These are phyloP conservation scores for Taiwanofungus camphoratus DNA, from an alignment of 1,284 basidiomycete species.

Conservation along the genomic window DNA sequence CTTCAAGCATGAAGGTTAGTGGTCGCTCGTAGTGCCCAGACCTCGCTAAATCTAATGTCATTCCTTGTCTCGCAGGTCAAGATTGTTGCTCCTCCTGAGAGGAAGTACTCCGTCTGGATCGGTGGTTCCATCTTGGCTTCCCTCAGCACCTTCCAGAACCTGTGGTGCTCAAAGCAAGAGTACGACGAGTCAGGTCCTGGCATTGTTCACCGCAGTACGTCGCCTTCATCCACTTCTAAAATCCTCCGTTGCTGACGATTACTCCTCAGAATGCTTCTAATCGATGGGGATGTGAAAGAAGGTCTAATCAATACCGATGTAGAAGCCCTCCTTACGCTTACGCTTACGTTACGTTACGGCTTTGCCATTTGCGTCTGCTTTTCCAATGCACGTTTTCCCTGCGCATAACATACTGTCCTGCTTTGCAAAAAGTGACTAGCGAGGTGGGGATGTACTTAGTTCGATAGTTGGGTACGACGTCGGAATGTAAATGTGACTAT, in stretches of 20 bases:
- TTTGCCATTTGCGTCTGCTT: constrained; percentile 17
- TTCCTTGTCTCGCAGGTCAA: constrained; percentile 60
- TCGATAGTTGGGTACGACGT: background rate
- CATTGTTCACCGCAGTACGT: constrained; percentile 74
- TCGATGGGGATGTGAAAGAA: constrained; percentile 22
- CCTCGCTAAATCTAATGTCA: constrained; percentile 8
- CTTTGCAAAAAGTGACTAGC: no score
- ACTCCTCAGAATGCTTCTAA: constrained; percentile 21
- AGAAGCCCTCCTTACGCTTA: constrained; percentile 22
- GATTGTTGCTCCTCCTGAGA: constrained; percentile 89
- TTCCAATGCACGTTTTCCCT: constrained; percentile 13
- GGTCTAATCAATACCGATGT: constrained; percentile 22
- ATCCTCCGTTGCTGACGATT: background rate
- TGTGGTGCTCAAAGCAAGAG: constrained; percentile 91
- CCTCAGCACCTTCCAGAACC: constrained; percentile 92
- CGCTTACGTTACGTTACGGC: constrained; percentile 27
- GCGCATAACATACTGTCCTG: no score
- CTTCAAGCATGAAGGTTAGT: constrained; percentile 84
- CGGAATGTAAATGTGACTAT: no score
- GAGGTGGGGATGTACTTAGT: background rate
- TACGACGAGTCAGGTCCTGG: constrained; percentile 86
- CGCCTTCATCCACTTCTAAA: background rate
- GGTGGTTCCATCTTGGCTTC: constrained; percentile 97
- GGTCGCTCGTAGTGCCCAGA: constrained; percentile 10
- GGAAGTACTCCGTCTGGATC: constrained; percentile 98